Percentiles rank a stretch among this genome's conserved stretches.
Evolutionary conservation across 2,329 filamentous ascomycete species (phyloP).

Genomic region (Aspergillus pseudoglaucus): DNA sequence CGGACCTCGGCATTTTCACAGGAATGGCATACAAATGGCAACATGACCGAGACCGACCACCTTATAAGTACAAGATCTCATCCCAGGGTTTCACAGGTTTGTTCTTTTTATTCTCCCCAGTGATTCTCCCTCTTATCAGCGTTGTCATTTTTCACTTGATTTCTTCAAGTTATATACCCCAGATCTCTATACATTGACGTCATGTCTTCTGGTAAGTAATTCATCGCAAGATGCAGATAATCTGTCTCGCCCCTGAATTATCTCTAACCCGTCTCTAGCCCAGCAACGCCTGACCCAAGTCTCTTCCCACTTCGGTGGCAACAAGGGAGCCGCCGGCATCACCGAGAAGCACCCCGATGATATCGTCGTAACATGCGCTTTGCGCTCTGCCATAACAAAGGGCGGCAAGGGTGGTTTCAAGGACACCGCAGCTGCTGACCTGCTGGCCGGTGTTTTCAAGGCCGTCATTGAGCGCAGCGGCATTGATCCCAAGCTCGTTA

Average conservation of each 20-base stretch:
- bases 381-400: constrained; percentile 87
- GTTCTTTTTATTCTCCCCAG: constrained; percentile 2
- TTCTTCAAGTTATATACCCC: background rate
- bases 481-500: constrained; percentile 80
- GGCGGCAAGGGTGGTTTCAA: constrained; percentile 93
- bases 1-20: constrained; percentile 27
- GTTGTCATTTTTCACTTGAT: background rate
- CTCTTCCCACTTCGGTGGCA: constrained; percentile 45
- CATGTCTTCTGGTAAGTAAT: constrained; percentile 38
- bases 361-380: constrained; percentile 85
- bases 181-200: constrained; percentile 13
- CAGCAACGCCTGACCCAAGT: constrained; percentile 56
- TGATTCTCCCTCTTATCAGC: constrained; percentile 2
- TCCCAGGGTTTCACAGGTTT: constrained; percentile 2
- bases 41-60: constrained; percentile 11
- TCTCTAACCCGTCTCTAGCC: constrained; percentile 33
- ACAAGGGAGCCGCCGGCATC: constrained; percentile 30
- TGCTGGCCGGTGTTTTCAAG: constrained; percentile 77
- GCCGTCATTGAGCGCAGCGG: constrained; percentile 75
- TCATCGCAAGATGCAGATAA: background rate
- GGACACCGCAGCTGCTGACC: constrained; percentile 80
- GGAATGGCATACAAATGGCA: constrained; percentile 13
- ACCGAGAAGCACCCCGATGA: constrained; percentile 52
- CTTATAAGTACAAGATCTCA: constrained; percentile 9
- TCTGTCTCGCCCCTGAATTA: background rate